These are phyloP conservation scores for Coemansia javaensis DNA, from an alignment of 192 early-diverging fungal species.

Conservation along the genomic window DNA sequence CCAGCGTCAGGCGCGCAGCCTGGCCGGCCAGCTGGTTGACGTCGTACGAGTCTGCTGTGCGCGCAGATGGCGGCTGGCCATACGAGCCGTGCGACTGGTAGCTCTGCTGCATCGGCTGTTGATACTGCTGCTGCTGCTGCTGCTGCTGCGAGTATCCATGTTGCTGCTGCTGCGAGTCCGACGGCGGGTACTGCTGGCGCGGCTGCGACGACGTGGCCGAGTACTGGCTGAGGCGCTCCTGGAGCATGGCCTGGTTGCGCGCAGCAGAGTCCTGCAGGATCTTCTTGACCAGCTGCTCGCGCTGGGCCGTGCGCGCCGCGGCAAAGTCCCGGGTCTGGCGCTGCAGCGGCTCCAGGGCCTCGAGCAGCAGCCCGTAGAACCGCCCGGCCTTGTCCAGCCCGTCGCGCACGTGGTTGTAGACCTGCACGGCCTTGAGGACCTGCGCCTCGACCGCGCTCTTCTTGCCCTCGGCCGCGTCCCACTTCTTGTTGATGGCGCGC, in stretches of 20 bases:
- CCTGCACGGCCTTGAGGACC: constrained; percentile 62
- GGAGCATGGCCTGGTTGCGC: constrained; percentile 55
- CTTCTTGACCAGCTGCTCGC: constrained; percentile 51
- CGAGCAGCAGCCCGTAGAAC: constrained; percentile 57
- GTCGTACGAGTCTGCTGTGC: constrained; percentile 28
- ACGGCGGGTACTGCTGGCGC: constrained; percentile 6
- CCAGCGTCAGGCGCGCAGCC: constrained; percentile 34
- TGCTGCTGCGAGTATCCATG: neutral
- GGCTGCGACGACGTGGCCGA: constrained; percentile 12
- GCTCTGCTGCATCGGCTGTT: neutral
- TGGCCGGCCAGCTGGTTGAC: constrained; percentile 34
- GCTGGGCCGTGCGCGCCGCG: constrained; percentile 49
- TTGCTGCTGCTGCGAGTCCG: too few species aligned
- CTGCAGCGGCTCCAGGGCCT: constrained; percentile 47
- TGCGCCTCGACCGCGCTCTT: constrained; percentile 60
- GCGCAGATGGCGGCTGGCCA: constrained; percentile 14
- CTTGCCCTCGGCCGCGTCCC: constrained; percentile 64
- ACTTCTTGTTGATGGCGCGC: constrained; percentile 59
- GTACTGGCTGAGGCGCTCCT: constrained; percentile 57
- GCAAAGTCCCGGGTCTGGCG: constrained; percentile 55
- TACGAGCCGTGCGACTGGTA: neutral
- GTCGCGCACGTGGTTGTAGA: constrained; percentile 61
- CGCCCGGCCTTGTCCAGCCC: constrained; percentile 53
- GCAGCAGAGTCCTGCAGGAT: constrained; percentile 51
- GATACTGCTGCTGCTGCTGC: constrained; percentile 2